Evolutionary conservation across 768 basidiomycete species (phyloP).

Genomic region (Boletellus ananiceps): DNA sequence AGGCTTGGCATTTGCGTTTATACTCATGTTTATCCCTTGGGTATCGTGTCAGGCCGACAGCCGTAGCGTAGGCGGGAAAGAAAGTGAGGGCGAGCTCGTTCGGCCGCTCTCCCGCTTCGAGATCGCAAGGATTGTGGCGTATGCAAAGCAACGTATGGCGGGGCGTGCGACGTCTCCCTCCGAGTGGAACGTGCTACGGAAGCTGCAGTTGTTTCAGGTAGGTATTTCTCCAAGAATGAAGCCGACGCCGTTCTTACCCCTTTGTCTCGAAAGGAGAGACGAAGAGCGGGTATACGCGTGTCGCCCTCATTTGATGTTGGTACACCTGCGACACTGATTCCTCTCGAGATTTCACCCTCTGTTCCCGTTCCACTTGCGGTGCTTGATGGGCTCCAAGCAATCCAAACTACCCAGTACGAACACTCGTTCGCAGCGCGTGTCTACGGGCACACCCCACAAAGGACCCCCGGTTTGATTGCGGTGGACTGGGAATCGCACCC

Average conservation of each 20-base stretch:
- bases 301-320: not conserved
- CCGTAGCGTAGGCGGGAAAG: not conserved
- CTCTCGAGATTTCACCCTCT: constrained; percentile 28
- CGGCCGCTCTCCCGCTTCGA: constrained; percentile 44
- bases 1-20: not conserved
- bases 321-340: constrained; percentile 10
- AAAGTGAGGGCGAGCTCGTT: constrained; percentile 25
- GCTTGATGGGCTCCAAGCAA: constrained; percentile 49
- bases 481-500: constrained; percentile 69
- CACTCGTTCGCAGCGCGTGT: constrained; percentile 65
- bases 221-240: not conserved
- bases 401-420: constrained; percentile 60
- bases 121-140: constrained; percentile 32
- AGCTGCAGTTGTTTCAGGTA: constrained; percentile 42
- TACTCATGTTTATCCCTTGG: not conserved
- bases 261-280: constrained; percentile 16
- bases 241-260: not conserved
- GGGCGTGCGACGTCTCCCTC: constrained; percentile 20
- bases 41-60: constrained; percentile 8
- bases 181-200: constrained; percentile 38
- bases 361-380: constrained; percentile 30
- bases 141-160: constrained; percentile 7
- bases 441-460: constrained; percentile 36
- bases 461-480: constrained; percentile 39
- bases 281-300: constrained; percentile 11